phyloP scores from a whole-genome alignment of 164 flowering plant genomes.

The Nelumbo lutea region DNA sequence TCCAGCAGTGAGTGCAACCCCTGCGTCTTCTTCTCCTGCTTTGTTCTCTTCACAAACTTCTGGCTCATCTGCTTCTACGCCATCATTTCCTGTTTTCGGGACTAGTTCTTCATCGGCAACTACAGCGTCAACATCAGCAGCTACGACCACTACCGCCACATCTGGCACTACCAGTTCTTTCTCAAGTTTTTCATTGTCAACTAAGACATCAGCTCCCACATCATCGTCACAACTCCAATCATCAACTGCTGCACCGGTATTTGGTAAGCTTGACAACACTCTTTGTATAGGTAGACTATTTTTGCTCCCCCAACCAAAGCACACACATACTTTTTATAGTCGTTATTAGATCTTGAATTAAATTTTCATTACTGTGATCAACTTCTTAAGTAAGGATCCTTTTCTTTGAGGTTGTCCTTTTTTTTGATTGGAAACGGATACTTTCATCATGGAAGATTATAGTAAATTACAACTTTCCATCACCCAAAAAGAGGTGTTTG shows the following conservation, averaged over 20 bases:
- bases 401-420: background rate
- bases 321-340: too few relatives aligned
- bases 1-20: constrained; percentile 20
- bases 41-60: constrained; percentile 19
- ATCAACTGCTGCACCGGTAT: constrained; percentile 33
- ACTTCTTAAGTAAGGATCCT: too few relatives aligned
- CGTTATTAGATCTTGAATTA: too few relatives aligned
- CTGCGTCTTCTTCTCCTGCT: constrained; percentile 19
- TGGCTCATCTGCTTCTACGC: constrained; percentile 20
- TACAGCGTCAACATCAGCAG: constrained; percentile 16
- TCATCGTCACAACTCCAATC: constrained; percentile 38
- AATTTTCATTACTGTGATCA: too few relatives aligned
- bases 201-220: constrained; percentile 32
- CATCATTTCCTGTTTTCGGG: constrained; percentile 22
- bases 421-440: background rate
- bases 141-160: constrained; percentile 29
- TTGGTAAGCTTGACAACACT: constrained; percentile 36
- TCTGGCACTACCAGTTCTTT: constrained; percentile 33
- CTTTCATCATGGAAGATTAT: too few relatives aligned
- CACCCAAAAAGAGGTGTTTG: too few relatives aligned
- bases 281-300: too few relatives aligned
- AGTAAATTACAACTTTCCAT: too few relatives aligned
- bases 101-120: constrained; percentile 21
- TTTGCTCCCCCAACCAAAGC: too few relatives aligned
- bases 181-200: constrained; percentile 35